These are phyloP conservation scores for Oxytropis ochrocephala DNA, from an alignment of 306 rosid species.

Conservation along the genomic window DNA sequence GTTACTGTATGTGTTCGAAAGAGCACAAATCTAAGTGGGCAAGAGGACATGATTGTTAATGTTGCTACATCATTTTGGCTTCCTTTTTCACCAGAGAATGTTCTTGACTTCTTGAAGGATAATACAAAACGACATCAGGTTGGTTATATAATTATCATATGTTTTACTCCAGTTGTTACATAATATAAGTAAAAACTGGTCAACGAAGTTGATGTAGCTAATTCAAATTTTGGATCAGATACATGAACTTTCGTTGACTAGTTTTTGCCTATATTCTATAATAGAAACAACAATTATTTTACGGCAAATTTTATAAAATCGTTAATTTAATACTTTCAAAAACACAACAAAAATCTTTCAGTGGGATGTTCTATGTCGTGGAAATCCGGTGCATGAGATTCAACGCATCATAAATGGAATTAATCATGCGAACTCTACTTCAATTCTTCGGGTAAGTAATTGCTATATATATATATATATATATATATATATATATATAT, in stretches of 20 bases:
- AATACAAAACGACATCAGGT: slow-evolving; percentile 38
- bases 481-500: too few relatives aligned
- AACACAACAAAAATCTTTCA: not conserved
- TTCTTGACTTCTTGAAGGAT: slow-evolving; percentile 44
- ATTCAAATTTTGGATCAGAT: too few relatives aligned
- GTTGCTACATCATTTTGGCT: slow-evolving; percentile 57
- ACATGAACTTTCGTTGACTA: too few relatives aligned
- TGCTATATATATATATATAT: too few relatives aligned
- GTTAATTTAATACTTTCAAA: too few relatives aligned
- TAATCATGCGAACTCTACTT: slow-evolving; percentile 34
- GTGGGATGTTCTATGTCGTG: slow-evolving; percentile 57
- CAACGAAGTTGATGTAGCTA: too few relatives aligned
- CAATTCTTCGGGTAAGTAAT: slow-evolving; percentile 34
- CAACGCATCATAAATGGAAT: slow-evolving; percentile 38
- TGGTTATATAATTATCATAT: too few relatives aligned
- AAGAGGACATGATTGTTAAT: slow-evolving; percentile 34
- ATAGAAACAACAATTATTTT: too few relatives aligned
- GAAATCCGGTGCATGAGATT: slow-evolving; percentile 31
- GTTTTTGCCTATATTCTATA: too few relatives aligned
- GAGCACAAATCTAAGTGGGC: slow-evolving; percentile 30
- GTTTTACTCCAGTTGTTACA: too few relatives aligned
- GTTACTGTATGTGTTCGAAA: slow-evolving; percentile 35
- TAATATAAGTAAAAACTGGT: too few relatives aligned
- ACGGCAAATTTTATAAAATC: not conserved
- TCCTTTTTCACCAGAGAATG: slow-evolving; percentile 30